Conservation (phyloP, 1,284 basidiomycete species). For the Moesziomyces parantarcticus region DNA sequence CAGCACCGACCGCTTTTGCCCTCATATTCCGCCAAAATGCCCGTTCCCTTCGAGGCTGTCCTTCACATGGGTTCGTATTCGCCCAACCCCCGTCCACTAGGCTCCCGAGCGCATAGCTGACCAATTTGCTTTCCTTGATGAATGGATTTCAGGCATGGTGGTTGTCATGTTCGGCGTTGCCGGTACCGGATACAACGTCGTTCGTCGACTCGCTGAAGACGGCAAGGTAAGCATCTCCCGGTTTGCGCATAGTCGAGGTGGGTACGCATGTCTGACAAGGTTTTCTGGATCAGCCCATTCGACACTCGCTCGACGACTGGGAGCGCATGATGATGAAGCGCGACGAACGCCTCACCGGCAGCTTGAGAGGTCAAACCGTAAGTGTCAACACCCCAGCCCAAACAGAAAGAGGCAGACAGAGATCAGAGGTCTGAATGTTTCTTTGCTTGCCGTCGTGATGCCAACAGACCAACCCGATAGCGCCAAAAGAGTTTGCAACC, state of each 20-base stretch:
- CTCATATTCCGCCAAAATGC: conserved; percentile 54
- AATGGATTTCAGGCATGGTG: conserved; percentile 47
- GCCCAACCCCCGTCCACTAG: not conserved
- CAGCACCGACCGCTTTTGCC: not conserved
- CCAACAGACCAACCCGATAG: conserved; percentile 54
- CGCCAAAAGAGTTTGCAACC: conserved; percentile 64
- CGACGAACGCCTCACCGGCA: conserved; percentile 65
- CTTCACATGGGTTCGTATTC: conserved; percentile 63
- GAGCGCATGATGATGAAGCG: conserved; percentile 67
- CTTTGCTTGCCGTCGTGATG: not conserved
- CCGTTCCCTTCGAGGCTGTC: conserved; percentile 66
- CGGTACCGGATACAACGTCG: conserved; percentile 65
- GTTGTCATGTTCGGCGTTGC: conserved; percentile 67
- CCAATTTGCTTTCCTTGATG: no score
- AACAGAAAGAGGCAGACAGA: no score
- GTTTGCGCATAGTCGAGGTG: no score
- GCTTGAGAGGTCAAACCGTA: conserved; percentile 64
- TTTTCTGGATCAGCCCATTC: conserved; percentile 49
- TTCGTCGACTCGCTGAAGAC: conserved; percentile 62
- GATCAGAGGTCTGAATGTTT: not conserved
- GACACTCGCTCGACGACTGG: conserved; percentile 66
- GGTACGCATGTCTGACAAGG: no score
- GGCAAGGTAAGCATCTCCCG: conserved; percentile 60
- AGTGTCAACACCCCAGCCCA: no score
- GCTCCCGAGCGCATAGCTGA: not conserved